Base-by-base conservation (phyloP, 805 yeast species). In the Candida vaughaniae region DNA sequence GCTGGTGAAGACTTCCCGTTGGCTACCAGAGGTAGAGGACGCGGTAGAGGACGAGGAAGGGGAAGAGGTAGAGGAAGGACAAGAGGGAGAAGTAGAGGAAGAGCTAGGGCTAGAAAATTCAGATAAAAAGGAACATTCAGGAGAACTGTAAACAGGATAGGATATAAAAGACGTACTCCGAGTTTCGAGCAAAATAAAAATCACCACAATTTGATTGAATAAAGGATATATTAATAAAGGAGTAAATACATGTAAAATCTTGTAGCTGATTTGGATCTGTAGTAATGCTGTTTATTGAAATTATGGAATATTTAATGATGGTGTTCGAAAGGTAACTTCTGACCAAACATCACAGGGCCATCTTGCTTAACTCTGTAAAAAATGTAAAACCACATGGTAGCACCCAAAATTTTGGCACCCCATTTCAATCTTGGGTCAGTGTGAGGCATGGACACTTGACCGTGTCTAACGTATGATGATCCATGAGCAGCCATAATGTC, bases 341-440 rank as follows among this genome's bases (percentile, higher is more conserved):
- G 55, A 20, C 67, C 83, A 45, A 72, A 64, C 76, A 80, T 77
- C 25, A 76, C 78, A 52, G 75, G 70, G 48, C 80, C 80, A 51
- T 80, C 91, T 57, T 84, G 80, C 64, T 82, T 80, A 30, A 85
- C 71, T 59, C 95, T 73, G 72, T 84, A 86, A 55, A 87, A 72
- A 45, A 87, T 75, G 85, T 91, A 87, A 63, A 85, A 87, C 85
- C 93, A 85, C 86, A 85, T 82, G 36, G 89, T 73, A 26, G 91
- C 95, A 8, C 95, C 95, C 29, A 87, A 71, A 15, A 73, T 58
- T 50, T 82, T 82, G 31, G 86, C 75, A 15, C 81, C 72, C 61
- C 78, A 69, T 40, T 75, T 71, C 52, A 81, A 74, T 28, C 73
- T 62, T 2, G 75, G 64, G 27, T 79, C 77, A 14, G 78, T 79